phyloP scores from a whole-genome alignment of 2,329 filamentous ascomycete species.

The Trichoderma koningii region DNA sequence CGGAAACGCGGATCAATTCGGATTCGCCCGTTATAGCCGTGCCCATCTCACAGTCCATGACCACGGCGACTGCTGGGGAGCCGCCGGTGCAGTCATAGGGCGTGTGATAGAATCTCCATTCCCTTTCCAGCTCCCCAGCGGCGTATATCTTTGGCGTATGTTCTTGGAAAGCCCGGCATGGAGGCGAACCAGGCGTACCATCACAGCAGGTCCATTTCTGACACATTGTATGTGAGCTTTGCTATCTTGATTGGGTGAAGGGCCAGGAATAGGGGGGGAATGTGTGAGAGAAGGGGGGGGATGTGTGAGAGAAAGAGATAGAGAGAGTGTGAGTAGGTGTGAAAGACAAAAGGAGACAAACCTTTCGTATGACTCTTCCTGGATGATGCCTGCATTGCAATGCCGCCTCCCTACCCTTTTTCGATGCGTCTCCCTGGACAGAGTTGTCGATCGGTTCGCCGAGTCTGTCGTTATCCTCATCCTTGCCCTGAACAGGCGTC shows the following conservation, averaged over 20 bases:
- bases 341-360: constrained; percentile 26
- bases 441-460: background rate
- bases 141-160: constrained; percentile 34
- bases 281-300: too few relatives aligned
- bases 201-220: constrained; percentile 41
- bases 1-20: constrained; percentile 55
- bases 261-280: background rate
- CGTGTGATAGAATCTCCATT: constrained; percentile 36
- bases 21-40: constrained; percentile 46
- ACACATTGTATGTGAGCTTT: background rate
- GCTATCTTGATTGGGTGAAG: background rate
- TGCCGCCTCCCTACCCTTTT: background rate
- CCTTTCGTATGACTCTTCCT: constrained; percentile 36
- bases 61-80: constrained; percentile 39
- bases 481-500: background rate
- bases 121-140: constrained; percentile 34
- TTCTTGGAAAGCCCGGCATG: constrained; percentile 34
- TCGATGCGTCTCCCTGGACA: background rate
- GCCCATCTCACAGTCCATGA: constrained; percentile 60
- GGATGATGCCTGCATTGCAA: constrained; percentile 37
- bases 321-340: background rate
- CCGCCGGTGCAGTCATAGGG: constrained; percentile 12
- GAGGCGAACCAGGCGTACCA: constrained; percentile 30
- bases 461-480: background rate
- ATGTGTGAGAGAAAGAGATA: too few relatives aligned